A percentile compares a stretch with the other conserved stretches of the same genome.
Evolutionary conservation across 1,284 basidiomycete species (phyloP).

Genomic region (Apiotrichum sp.): DNA sequence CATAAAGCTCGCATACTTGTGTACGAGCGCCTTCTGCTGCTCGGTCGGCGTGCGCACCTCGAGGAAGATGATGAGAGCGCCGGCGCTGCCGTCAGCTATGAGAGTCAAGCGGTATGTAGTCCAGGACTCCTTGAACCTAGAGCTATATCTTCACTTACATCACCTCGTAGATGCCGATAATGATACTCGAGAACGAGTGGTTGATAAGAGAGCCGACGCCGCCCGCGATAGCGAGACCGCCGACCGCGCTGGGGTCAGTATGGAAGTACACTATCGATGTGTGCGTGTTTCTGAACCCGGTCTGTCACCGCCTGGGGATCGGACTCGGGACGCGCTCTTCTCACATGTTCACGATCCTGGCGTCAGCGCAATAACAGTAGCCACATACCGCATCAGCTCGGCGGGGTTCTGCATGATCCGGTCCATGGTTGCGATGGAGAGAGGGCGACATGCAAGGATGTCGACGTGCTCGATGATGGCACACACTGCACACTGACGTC

Average conservation of each 20-base stretch:
- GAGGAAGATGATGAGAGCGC: conserved; percentile 38
- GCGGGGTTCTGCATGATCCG: conserved; percentile 43
- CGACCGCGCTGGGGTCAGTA: conserved; percentile 33
- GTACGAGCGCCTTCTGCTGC: conserved; percentile 40
- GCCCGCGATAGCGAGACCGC: conserved; percentile 42
- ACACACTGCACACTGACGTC: no score
- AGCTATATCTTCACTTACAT: conserved; percentile 24
- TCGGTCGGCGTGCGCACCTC: conserved; percentile 41
- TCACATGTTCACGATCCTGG: conserved; percentile 42
- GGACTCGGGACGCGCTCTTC: no score
- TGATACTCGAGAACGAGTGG: conserved; percentile 43
- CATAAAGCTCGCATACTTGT: conserved; percentile 47
- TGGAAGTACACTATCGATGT: background rate
- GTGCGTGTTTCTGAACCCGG: no score
- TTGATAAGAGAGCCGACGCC: conserved; percentile 43
- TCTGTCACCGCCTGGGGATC: no score
- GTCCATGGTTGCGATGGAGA: conserved; percentile 27
- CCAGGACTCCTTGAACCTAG: no score
- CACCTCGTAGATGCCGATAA: conserved; percentile 42
- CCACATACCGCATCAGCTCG: conserved; percentile 40
- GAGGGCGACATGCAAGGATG: background rate
- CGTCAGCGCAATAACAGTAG: background rate
- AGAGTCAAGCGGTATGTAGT: no score
- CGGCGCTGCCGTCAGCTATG: conserved; percentile 23
- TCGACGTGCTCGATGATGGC: no score